Evolutionary conservation across 495 filamentous ascomycete species (phyloP), one percentile per base, ranked within the genome.

Genomic region (Penicillium robsamsonii): DNA sequence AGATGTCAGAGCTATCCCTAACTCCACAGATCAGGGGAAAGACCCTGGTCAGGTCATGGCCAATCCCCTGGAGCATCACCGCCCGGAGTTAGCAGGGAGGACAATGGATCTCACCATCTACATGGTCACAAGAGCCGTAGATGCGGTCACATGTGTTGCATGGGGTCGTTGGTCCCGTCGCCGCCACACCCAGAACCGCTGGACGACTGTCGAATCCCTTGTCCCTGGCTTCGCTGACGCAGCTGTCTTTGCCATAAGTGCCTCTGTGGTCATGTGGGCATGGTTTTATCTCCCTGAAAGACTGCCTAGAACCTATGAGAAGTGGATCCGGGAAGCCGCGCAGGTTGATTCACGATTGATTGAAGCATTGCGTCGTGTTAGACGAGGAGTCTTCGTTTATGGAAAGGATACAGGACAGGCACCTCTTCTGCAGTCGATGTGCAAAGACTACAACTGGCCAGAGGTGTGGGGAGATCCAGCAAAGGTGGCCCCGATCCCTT

Each of bases 71-170:
- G 53, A 54, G 51, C 55, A 63, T 55, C 38, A 53, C 50, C 55
- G 46, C 27, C 60, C 57, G 45, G 66, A 71, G 9, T 73, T 85
- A 53, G 89, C 85, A 4, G 92, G 92, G 50, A 84, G 85, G 53
- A 95, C 91, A 11, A 79, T 97, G 64, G 91, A 96, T 70, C 80
- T 96, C 29, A 94, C 92, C 2, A 75, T 96, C 33, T 93, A 94
- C 66, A 82, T 87, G n/a, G 71, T 83, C 42, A 84, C 84, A 9
- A 81, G 90, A 60, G 92, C 92, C 41, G 65, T 89, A 18, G 90
- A 96, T 68, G 83, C 88, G 30, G 55, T 91, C 9, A 70, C 87
- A 49, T 86, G 82, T 46, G 79, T 85, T 52, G 65, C 84, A 18
- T 96, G 89, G 90, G 71, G 76, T 22, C 77, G 70, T 40, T 74